Evolutionary conservation across 78 protist species (phyloP).

Genomic region (Dictyostelium firmibasis): DNA sequence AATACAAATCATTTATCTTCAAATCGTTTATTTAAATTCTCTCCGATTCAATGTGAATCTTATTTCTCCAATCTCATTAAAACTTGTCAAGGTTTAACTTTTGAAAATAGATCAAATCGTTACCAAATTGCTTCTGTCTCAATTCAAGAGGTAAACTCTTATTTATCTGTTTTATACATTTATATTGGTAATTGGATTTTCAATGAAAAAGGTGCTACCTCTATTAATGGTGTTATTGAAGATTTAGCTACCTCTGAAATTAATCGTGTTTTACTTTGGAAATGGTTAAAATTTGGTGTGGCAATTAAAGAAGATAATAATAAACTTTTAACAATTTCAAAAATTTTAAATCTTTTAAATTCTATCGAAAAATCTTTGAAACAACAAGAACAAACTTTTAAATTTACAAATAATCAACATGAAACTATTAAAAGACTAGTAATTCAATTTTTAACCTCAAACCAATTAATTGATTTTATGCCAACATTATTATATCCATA

Average conservation of each 20-base stretch:
- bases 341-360: not conserved
- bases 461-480: conserved; percentile 54
- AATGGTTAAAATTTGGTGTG: conserved; percentile 24
- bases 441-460: not conserved
- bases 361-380: not conserved
- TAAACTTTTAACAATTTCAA: not conserved
- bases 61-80: conserved; percentile 4
- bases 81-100: not conserved
- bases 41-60: not conserved
- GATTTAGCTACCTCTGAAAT: conserved; percentile 90
- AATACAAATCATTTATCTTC: conserved; percentile 35
- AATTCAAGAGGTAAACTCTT: conserved; percentile 37
- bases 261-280: conserved; percentile 72
- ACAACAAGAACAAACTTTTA: not conserved
- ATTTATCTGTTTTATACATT: conserved; percentile 1
- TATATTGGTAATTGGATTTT: conserved; percentile 80
- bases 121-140: not conserved
- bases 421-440: not conserved
- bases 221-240: conserved; percentile 78
- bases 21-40: not conserved
- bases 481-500: conserved; percentile 56
- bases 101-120: not conserved
- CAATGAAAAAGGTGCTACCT: conserved; percentile 71
- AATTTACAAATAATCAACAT: not conserved
- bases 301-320: conserved; percentile 19